phyloP scores from a whole-genome alignment of 805 yeast species.

The Metschnikowia arizonensis region DNA sequence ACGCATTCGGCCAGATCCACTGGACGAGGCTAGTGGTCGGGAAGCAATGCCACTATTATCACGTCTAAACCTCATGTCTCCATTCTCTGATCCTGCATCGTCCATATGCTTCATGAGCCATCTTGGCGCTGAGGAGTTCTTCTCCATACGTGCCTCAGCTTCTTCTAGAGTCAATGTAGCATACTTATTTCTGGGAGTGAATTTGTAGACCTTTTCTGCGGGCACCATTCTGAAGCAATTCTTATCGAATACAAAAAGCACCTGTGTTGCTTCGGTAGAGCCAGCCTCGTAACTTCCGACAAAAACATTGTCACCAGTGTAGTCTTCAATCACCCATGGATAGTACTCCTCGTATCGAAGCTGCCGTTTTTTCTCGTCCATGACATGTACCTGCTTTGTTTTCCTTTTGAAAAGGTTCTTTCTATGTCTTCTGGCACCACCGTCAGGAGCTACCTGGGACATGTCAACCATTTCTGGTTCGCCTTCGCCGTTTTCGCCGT shows the following conservation, averaged over 20 bases:
- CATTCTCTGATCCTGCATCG: constrained; percentile 44
- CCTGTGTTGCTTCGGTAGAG: constrained; percentile 72
- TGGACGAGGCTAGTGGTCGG: constrained; percentile 1
- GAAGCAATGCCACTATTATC: constrained; percentile 13
- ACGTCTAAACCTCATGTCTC: constrained; percentile 45
- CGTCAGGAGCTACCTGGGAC: constrained; percentile 87
- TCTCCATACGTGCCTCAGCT: constrained; percentile 92
- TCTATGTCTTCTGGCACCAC: constrained; percentile 68
- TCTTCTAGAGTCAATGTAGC: constrained; percentile 93
- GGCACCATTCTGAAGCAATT: constrained; percentile 93
- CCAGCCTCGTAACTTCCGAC: constrained; percentile 96
- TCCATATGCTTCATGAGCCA: constrained; percentile 94
- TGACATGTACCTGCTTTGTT: constrained; percentile 75
- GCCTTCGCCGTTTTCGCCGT: constrained; percentile 13
- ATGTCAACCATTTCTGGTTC: constrained; percentile 36
- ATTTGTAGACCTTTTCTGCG: constrained; percentile 87
- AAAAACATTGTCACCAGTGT: constrained; percentile 89
- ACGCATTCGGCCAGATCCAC: constrained; percentile 25
- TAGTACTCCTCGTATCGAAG: constrained; percentile 92
- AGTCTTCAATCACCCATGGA: constrained; percentile 98
- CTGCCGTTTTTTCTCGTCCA: constrained; percentile 78
- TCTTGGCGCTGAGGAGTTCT: constrained; percentile 72
- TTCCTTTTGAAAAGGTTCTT: constrained; percentile 63
- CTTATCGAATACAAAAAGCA: constrained; percentile 76
- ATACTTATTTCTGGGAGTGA: constrained; percentile 89